A percentile compares a stretch with the other conserved stretches of the same genome.
phyloP scores from a whole-genome alignment of 2,329 filamentous ascomycete genomes.

The Pseudogymnoascus sp. region DNA sequence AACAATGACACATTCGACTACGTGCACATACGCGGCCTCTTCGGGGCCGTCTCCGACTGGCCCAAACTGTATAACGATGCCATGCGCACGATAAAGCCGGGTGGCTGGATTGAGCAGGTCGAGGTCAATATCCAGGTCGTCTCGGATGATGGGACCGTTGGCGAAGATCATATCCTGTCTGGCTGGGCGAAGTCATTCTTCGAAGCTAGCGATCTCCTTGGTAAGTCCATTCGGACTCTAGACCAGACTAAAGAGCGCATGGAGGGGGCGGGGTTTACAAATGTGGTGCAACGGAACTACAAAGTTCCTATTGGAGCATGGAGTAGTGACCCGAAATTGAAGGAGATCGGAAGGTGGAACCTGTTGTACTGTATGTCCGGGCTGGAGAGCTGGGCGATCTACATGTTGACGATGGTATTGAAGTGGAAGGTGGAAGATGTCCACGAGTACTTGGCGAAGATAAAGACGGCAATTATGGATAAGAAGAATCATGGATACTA shows the following conservation, averaged over 20 bases:
- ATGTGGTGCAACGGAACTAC: slow-evolving; percentile 15
- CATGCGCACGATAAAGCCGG: slow-evolving; percentile 11
- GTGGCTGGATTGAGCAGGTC: slow-evolving; percentile 15
- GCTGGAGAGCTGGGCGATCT: slow-evolving; percentile 1
- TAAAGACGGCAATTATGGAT: neutral
- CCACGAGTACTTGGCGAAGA: neutral
- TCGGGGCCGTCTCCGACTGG: slow-evolving; percentile 29
- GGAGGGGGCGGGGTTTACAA: slow-evolving; percentile 16
- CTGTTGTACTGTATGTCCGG: neutral
- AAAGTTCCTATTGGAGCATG: slow-evolving; percentile 15
- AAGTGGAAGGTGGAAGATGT: neutral
- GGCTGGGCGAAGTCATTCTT: slow-evolving; percentile 23
- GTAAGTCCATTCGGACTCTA: slow-evolving; percentile 12
- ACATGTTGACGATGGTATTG: neutral
- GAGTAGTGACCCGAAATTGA: slow-evolving; percentile 10
- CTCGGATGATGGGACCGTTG: slow-evolving; percentile 10
- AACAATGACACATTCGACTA: slow-evolving; percentile 23
- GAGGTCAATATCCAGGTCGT: slow-evolving; percentile 9
- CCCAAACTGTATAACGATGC: slow-evolving; percentile 7
- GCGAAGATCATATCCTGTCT: neutral
- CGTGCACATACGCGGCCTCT: slow-evolving; percentile 32
- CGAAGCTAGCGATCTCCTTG: slow-evolving; percentile 29
- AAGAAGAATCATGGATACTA: slow-evolving; percentile 8
- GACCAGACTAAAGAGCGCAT: slow-evolving; percentile 23
- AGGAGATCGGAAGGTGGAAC: slow-evolving; percentile 6